Evolutionary conservation across 371 early-diverging fungal species (phyloP).

Genomic region (Phascolomyces articulosus): DNA sequence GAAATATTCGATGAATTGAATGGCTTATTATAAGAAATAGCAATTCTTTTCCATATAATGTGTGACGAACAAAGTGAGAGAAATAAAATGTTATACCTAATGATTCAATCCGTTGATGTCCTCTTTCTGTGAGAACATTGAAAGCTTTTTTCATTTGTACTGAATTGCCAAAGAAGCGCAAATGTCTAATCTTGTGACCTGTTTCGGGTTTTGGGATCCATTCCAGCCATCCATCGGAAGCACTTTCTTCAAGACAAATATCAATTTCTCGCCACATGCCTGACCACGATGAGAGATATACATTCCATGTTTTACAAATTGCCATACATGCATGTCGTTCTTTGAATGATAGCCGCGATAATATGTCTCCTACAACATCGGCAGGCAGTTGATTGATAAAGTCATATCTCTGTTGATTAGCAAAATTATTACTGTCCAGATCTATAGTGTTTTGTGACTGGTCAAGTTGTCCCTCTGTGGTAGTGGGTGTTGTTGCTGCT

Average conservation of each 20-base stretch:
- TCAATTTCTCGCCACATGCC: conserved; percentile 10
- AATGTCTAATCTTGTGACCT: conserved; percentile 1
- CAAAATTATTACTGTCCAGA: too few species aligned
- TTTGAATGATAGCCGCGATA: conserved; percentile 2
- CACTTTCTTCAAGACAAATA: conserved; percentile 2
- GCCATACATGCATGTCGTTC: conserved; percentile 4
- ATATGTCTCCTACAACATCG: conserved; percentile 1
- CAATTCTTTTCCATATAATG: too few species aligned
- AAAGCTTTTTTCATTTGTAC: conserved; percentile 14
- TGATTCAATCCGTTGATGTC: neutral
- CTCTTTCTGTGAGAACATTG: neutral
- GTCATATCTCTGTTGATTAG: neutral
- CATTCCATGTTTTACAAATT: conserved; percentile 1
- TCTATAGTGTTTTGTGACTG: neutral
- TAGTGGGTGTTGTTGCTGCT: neutral
- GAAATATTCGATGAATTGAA: neutral
- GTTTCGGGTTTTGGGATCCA: conserved; percentile 10
- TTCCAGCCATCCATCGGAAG: conserved; percentile 3
- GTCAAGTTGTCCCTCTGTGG: neutral
- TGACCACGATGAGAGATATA: neutral
- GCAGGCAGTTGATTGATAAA: conserved; percentile 1
- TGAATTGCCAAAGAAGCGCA: conserved; percentile 10
- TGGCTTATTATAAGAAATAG: neutral
- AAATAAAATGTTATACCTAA: neutral
- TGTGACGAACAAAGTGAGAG: neutral